phyloP scores from a whole-genome alignment of 805 yeast species.

The Metschnikowia orientalis region DNA sequence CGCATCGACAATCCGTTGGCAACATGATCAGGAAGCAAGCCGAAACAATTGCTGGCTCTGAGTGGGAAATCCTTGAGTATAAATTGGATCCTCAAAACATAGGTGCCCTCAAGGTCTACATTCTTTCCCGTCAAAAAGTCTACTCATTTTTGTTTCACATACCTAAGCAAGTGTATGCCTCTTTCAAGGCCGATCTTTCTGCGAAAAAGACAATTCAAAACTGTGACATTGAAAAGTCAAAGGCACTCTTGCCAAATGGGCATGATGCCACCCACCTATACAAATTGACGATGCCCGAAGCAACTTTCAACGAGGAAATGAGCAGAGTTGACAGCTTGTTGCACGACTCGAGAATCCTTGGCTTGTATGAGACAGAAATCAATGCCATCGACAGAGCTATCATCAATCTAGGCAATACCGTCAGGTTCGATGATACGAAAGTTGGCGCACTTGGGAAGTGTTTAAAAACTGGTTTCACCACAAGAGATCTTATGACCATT shows the following conservation, averaged over 20 bases:
- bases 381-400: slow-evolving; percentile 67
- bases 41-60: slow-evolving; percentile 66
- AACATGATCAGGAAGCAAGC: slow-evolving; percentile 73
- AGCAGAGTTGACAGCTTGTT: slow-evolving; percentile 58
- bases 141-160: slow-evolving; percentile 71
- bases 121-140: slow-evolving; percentile 62
- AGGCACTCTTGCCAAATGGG: slow-evolving; percentile 69
- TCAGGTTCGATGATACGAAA: slow-evolving; percentile 61
- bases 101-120: slow-evolving; percentile 76
- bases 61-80: slow-evolving; percentile 85
- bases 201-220: slow-evolving; percentile 41
- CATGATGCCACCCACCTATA: slow-evolving; percentile 50
- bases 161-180: slow-evolving; percentile 69
- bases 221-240: slow-evolving; percentile 55
- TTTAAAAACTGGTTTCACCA: slow-evolving; percentile 76
- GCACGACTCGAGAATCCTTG: slow-evolving; percentile 55
- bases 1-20: slow-evolving; percentile 59
- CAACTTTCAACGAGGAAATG: slow-evolving; percentile 50
- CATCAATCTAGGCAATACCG: slow-evolving; percentile 70
- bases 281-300: slow-evolving; percentile 66
- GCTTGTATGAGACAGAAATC: slow-evolving; percentile 74
- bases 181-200: slow-evolving; percentile 48
- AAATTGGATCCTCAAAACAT: slow-evolving; percentile 48
- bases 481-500: slow-evolving; percentile 48
- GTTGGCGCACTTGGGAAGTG: slow-evolving; percentile 88